Conservation (phyloP, 495 filamentous ascomycete genomes). For the Xylaria telfairii region DNA sequence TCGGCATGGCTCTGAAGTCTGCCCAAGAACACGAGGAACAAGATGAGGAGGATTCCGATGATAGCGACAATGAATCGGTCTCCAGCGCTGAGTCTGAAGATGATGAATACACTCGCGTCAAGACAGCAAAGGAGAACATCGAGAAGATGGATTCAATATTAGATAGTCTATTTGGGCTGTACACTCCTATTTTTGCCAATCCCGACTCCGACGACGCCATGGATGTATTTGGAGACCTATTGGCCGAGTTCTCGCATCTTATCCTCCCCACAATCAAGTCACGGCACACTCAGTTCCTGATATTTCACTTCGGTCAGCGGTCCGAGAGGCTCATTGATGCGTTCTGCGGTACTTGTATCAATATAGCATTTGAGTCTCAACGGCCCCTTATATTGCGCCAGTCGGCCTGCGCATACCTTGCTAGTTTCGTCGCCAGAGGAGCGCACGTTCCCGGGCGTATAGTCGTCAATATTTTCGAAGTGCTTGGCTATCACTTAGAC, state of each 20-base stretch:
- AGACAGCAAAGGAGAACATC: constrained; percentile 77
- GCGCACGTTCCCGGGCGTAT: constrained; percentile 75
- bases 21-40: constrained; percentile 39
- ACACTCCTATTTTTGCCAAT: constrained; percentile 69
- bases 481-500: constrained; percentile 76
- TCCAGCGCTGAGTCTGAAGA: constrained; percentile 57
- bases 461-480: constrained; percentile 76
- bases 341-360: constrained; percentile 79
- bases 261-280: constrained; percentile 89
- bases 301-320: constrained; percentile 90
- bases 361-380: constrained; percentile 51
- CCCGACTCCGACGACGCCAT: constrained; percentile 55
- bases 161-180: constrained; percentile 85
- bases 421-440: constrained; percentile 89
- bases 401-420: constrained; percentile 88
- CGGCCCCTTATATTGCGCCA: constrained; percentile 75
- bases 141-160: constrained; percentile 93
- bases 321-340: constrained; percentile 75
- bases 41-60: constrained; percentile 62
- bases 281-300: constrained; percentile 85
- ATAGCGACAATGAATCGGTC: constrained; percentile 63
- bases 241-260: constrained; percentile 80
- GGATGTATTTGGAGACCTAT: constrained; percentile 69
- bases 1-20: constrained; percentile 50
- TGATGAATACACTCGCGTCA: constrained; percentile 53